Evolutionary conservation across 805 yeast genomes (phyloP).

Genomic region (Saturnispora hagleri): DNA sequence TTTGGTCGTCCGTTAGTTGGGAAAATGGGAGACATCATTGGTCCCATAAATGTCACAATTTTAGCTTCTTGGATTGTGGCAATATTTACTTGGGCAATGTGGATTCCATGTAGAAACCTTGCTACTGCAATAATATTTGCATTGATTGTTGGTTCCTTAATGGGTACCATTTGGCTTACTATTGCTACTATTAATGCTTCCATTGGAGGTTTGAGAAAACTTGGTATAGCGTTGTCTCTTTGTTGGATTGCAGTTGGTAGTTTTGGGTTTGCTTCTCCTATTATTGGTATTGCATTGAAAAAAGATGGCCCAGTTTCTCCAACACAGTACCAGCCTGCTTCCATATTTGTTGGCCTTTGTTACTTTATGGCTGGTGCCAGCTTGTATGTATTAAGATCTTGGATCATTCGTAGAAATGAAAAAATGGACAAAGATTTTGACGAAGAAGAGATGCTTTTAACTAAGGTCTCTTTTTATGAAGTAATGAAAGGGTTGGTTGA

Average conservation of each 20-base stretch:
- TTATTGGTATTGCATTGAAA: slow-evolving; percentile 48
- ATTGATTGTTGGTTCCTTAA: slow-evolving; percentile 42
- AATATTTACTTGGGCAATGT: slow-evolving; percentile 38
- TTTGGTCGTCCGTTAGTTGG: slow-evolving; percentile 53
- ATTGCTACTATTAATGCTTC: slow-evolving; percentile 43
- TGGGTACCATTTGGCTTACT: slow-evolving; percentile 57
- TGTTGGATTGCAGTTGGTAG: slow-evolving; percentile 43
- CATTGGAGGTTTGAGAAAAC: slow-evolving; percentile 43
- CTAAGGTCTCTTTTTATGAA: slow-evolving; percentile 11
- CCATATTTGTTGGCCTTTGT: slow-evolving; percentile 51
- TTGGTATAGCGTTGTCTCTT: slow-evolving; percentile 40
- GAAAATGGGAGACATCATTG: slow-evolving; percentile 38
- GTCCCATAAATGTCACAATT: slow-evolving; percentile 39
- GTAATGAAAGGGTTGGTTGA: slow-evolving; percentile 2
- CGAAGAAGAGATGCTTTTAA: slow-evolving; percentile 16
- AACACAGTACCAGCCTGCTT: slow-evolving; percentile 41
- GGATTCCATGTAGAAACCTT: slow-evolving; percentile 49
- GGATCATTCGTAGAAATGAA: slow-evolving; percentile 42
- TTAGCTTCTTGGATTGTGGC: slow-evolving; percentile 32
- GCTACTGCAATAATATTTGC: slow-evolving; percentile 49
- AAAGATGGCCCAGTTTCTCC: slow-evolving; percentile 29
- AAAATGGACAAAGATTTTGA: slow-evolving; percentile 13
- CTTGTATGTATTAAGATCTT: slow-evolving; percentile 42
- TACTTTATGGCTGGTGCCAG: slow-evolving; percentile 38
- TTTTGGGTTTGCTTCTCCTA: slow-evolving; percentile 48